A percentile compares a stretch with the other conserved stretches of the same genome.
These are phyloP conservation scores for Naganishia friedmannii DNA, from an alignment of 768 basidiomycete genomes.

Conservation along the genomic window DNA sequence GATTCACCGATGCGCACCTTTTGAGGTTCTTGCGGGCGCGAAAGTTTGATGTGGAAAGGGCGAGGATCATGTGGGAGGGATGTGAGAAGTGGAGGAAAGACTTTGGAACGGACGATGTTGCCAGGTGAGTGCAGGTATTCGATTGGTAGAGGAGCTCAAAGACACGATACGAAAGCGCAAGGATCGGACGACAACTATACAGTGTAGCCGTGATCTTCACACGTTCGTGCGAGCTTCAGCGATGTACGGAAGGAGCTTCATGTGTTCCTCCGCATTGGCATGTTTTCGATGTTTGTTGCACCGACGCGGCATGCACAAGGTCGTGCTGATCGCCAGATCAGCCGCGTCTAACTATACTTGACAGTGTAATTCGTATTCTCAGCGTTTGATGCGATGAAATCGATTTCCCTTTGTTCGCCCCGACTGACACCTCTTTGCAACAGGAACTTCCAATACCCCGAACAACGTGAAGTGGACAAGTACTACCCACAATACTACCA, in stretches of 20 bases:
- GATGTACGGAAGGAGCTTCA: too few species aligned
- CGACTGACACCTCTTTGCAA: slow-evolving; percentile 3
- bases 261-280: too few species aligned
- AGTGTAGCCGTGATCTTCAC: too few species aligned
- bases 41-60: slow-evolving; percentile 78
- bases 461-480: slow-evolving; percentile 77
- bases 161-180: slow-evolving; percentile 48
- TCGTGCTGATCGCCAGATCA: too few species aligned
- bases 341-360: not conserved
- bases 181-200: too few species aligned
- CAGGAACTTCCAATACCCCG: slow-evolving; percentile 82
- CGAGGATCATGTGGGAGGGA: slow-evolving; percentile 77
- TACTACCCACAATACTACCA: slow-evolving; percentile 96
- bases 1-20: slow-evolving; percentile 52
- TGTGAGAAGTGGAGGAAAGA: slow-evolving; percentile 88
- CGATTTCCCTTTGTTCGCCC: not conserved
- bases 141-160: slow-evolving; percentile 63
- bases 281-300: too few species aligned
- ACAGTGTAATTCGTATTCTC: slow-evolving; percentile 5
- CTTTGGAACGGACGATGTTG: slow-evolving; percentile 58
- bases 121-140: slow-evolving; percentile 42
- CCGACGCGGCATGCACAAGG: too few species aligned
- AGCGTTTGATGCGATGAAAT: not conserved
- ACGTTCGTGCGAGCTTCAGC: too few species aligned
- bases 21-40: slow-evolving; percentile 81